Base-by-base conservation (phyloP, 2,329 filamentous ascomycete genomes). In the Hypoxylon sp. region DNA sequence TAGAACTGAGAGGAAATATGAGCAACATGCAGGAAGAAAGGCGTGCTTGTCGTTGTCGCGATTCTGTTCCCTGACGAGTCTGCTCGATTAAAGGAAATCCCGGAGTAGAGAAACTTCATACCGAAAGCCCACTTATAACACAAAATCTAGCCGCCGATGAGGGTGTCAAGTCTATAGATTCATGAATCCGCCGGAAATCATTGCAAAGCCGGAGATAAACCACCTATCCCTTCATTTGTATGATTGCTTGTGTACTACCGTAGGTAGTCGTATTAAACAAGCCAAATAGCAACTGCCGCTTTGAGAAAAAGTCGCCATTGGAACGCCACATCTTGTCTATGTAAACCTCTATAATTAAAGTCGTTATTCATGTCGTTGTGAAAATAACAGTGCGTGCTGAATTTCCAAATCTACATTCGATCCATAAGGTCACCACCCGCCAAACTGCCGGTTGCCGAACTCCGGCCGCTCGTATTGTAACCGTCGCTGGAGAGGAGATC, bases 361-460 rank as follows among this genome's bases (percentile, higher is more conserved):
- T 76, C 74, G 72, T 77, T 50, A 75, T 72, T 77, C 75, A 69
- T 76, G 68, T 71, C 70, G 67, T 69, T 62, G 65, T 64, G 62
- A 57, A 61, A 58, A 51, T 47, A 57, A 50, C 43, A 45, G 48
- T 46, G 16, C 48, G 37, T 11, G 39, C n/a, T 56, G 46, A 62
- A 66, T 51, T 46, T 16, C 47, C 55, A 37, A 16, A 25, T 47
- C 61, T 80, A 84, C 73, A 80, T 78, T 65, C 87, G 82, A 70
- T 90, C 88, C 75, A 86, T 85, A 61, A 91, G 80, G 75, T 92
- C 90, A 57, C 87, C 88, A 37, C 92, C 92, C 23, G 91, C 89
- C 65, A 96, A 83, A 71, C 93, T 97, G 75, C 90, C 93, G 47
- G 87, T 88, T 43, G 91, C 87, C 46, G 92, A 96, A 62, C 91